Evolutionary conservation across 78 protist genomes (phyloP).

Genomic region (Dictyostelium capitatum): DNA sequence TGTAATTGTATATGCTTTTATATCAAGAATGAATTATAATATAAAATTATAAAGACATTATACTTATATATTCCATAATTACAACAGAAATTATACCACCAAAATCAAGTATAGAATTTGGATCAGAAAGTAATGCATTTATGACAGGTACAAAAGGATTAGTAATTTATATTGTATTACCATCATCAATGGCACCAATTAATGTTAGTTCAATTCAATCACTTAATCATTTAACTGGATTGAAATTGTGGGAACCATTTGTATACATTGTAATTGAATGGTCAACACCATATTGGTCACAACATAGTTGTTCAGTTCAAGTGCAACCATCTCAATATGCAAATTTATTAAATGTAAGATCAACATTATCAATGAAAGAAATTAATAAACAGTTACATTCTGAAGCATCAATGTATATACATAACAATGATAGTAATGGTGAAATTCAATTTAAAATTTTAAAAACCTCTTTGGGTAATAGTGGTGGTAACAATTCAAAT

Average conservation of each 20-base stretch:
- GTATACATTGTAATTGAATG: constrained; percentile 49
- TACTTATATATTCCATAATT: not conserved
- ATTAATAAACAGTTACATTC: constrained; percentile 55
- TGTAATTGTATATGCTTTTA: not conserved
- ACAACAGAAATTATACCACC: constrained; percentile 45
- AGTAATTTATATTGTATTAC: constrained; percentile 50
- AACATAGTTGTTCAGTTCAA: constrained; percentile 21
- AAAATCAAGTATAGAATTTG: constrained; percentile 65
- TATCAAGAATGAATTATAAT: no score
- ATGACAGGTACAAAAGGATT: constrained; percentile 69
- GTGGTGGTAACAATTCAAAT: not conserved
- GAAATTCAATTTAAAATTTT: not conserved
- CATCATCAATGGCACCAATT: constrained; percentile 22
- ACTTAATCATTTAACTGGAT: not conserved
- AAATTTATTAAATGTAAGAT: not conserved
- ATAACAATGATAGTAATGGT: constrained; percentile 31
- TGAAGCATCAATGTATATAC: constrained; percentile 9
- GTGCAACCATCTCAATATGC: not conserved
- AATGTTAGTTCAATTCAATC: constrained; percentile 42
- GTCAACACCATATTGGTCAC: constrained; percentile 59
- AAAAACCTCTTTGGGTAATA: not conserved
- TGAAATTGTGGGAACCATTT: constrained; percentile 69
- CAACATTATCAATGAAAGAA: constrained; percentile 17
- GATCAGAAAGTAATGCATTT: constrained; percentile 68
- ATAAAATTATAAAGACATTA: not conserved